These are phyloP conservation scores for Pseudogymnoascus sp. DNA, from an alignment of 2,329 filamentous ascomycete species.

Conservation along the genomic window DNA sequence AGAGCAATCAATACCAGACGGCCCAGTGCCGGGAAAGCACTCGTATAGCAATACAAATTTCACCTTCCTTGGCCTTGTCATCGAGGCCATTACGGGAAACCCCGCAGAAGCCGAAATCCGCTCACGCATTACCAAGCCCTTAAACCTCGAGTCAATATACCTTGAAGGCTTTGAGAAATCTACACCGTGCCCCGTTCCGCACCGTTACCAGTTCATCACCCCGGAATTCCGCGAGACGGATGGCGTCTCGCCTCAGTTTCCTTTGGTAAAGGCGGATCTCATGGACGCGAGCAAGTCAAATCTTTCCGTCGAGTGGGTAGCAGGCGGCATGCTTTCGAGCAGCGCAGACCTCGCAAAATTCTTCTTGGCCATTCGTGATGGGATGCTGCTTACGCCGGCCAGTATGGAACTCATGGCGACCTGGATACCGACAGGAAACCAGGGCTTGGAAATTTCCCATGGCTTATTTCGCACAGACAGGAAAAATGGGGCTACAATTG, in stretches of 20 bases:
- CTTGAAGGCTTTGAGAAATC: constrained; percentile 14
- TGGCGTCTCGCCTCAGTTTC: constrained; percentile 13
- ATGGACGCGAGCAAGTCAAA: constrained; percentile 15
- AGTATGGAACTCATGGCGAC: constrained; percentile 12
- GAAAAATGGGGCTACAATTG: constrained; percentile 11
- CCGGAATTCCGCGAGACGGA: constrained; percentile 12
- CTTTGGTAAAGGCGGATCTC: background rate
- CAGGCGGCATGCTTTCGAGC: constrained; percentile 14
- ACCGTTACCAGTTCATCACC: constrained; percentile 16
- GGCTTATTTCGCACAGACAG: constrained; percentile 11
- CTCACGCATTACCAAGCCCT: constrained; percentile 10
- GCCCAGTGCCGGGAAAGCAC: background rate
- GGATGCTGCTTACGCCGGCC: constrained; percentile 9
- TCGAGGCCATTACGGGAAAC: constrained; percentile 12
- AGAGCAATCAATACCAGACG: background rate
- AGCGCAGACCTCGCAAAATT: constrained; percentile 14
- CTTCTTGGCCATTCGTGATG: constrained; percentile 12
- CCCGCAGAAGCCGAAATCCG: constrained; percentile 13
- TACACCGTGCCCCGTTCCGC: background rate
- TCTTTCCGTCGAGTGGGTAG: constrained; percentile 15
- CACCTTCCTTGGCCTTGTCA: constrained; percentile 13
- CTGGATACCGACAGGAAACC: background rate
- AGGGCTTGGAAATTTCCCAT: constrained; percentile 11
- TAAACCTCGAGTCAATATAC: constrained; percentile 12
- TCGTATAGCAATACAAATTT: constrained; percentile 13